A percentile compares a stretch with the other conserved stretches of the same genome.
phyloP scores from a whole-genome alignment of 2,329 filamentous ascomycete species.

The Aspergillus floridensis region DNA sequence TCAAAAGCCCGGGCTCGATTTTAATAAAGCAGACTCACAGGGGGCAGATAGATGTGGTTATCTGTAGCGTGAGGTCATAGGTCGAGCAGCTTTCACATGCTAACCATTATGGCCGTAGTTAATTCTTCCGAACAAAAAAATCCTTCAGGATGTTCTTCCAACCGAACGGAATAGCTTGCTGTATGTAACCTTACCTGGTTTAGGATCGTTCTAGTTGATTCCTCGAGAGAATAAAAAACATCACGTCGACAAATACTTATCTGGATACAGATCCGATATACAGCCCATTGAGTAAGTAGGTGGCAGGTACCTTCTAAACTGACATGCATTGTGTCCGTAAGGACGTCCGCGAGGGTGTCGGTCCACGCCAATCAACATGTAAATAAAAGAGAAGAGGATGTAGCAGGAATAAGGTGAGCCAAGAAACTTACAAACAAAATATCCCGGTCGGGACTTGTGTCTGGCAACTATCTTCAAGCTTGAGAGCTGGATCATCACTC shows the following conservation, averaged over 20 bases:
- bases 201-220: slow-evolving; percentile 14
- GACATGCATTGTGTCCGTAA: too few species aligned
- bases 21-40: background rate
- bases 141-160: slow-evolving; percentile 1
- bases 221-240: background rate
- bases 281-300: background rate
- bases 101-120: background rate
- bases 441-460: too few species aligned
- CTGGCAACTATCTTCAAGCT: background rate
- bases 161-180: slow-evolving; percentile 1
- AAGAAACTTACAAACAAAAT: too few species aligned
- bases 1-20: background rate
- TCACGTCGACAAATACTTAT: background rate
- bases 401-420: too few species aligned
- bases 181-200: slow-evolving; percentile 7
- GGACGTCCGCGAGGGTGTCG: too few species aligned
- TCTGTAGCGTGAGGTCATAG: slow-evolving; percentile 1
- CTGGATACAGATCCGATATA: background rate
- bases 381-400: too few species aligned
- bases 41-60: background rate
- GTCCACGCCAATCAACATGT: too few species aligned
- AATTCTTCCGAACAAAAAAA: background rate
- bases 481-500: background rate
- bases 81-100: slow-evolving; percentile 4
- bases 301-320: background rate